phyloP scores from a whole-genome alignment of 306 rosid genomes.

The Trifolium repens region DNA sequence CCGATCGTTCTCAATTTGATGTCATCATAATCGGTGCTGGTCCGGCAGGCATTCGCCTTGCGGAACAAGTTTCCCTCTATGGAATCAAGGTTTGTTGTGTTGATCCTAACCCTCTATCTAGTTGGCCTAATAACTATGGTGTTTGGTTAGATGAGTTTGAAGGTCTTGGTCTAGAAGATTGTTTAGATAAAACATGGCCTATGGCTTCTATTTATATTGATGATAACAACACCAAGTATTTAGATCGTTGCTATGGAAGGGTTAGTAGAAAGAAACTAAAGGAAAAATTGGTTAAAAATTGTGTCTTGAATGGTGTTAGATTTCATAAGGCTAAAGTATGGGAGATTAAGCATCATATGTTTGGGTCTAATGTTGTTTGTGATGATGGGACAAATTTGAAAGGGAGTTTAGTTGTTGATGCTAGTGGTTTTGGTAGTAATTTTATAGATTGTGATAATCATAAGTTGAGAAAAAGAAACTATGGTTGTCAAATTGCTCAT shows the following conservation, averaged over 20 bases:
- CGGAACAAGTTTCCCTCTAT: slow-evolving; percentile 68
- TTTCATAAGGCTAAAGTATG: slow-evolving; percentile 72
- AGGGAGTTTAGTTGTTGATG: slow-evolving; percentile 78
- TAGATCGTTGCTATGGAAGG: slow-evolving; percentile 71
- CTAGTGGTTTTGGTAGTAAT: slow-evolving; percentile 71
- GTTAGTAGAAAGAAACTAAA: slow-evolving; percentile 71
- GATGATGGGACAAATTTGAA: slow-evolving; percentile 67
- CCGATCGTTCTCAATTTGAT: slow-evolving; percentile 51
- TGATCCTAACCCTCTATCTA: slow-evolving; percentile 77
- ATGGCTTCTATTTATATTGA: slow-evolving; percentile 60
- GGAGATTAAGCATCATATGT: slow-evolving; percentile 63
- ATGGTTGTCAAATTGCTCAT: slow-evolving; percentile 83
- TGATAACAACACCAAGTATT: slow-evolving; percentile 61
- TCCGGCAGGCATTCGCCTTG: slow-evolving; percentile 78
- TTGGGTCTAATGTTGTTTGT: slow-evolving; percentile 59
- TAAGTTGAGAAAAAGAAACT: slow-evolving; percentile 58
- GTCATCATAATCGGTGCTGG: slow-evolving; percentile 76
- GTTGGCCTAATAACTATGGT: slow-evolving; percentile 93
- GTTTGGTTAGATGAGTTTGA: slow-evolving; percentile 87
- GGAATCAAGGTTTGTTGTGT: slow-evolving; percentile 83
- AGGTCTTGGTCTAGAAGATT: slow-evolving; percentile 59
- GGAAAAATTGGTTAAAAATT: slow-evolving; percentile 53
- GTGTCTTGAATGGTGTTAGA: slow-evolving; percentile 65
- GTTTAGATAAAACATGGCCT: slow-evolving; percentile 82
- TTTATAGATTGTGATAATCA: slow-evolving; percentile 57